A percentile compares a stretch with the other conserved stretches of the same genome.
Conservation (phyloP, 140 eudicot genomes). For the Oenanthe javanica region DNA sequence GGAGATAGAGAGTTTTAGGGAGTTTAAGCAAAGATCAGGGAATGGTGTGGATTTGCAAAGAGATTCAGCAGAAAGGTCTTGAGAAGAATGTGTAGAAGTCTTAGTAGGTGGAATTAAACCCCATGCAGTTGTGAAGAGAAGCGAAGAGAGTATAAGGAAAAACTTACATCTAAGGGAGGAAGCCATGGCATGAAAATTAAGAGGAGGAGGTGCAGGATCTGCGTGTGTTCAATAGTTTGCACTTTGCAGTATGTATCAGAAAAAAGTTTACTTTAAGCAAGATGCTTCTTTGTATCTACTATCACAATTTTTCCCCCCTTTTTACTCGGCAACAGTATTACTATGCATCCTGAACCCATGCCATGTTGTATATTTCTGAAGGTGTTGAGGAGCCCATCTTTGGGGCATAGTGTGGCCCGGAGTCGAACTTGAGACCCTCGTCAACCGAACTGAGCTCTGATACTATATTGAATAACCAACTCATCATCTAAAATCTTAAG, state of each 20-base stretch:
- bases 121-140: conserved; percentile 15
- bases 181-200: background rate
- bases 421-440: no score
- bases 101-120: conserved; percentile 2
- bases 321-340: no score
- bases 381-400: no score
- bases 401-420: no score
- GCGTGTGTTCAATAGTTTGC: background rate
- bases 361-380: no score
- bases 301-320: background rate
- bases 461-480: no score
- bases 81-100: background rate
- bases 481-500: no score
- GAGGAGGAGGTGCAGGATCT: background rate
- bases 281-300: background rate
- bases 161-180: background rate
- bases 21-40: conserved; percentile 46
- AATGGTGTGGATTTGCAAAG: conserved; percentile 64
- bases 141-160: background rate
- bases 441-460: no score
- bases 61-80: conserved; percentile 20
- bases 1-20: conserved; percentile 54
- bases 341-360: no score
- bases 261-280: no score
- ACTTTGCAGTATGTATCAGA: background rate